Conservation (phyloP, 148 eudicot genomes). For the Heliamphora exappendiculata region DNA sequence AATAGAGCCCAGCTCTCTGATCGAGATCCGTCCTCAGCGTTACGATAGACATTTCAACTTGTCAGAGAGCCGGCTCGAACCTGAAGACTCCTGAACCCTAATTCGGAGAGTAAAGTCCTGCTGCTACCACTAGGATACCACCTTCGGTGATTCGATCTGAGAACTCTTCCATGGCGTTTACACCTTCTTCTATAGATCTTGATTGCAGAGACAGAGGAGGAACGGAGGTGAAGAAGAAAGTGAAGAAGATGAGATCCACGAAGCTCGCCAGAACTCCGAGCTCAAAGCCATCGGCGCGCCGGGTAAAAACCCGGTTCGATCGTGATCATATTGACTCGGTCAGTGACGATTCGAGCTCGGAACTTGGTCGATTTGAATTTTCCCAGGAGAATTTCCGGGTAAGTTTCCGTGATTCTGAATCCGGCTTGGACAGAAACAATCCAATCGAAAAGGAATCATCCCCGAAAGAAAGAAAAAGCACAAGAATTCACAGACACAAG, state of each 20-base stretch:
- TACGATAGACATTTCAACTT: too few relatives aligned
- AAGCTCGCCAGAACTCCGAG: conserved; percentile 43
- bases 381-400: conserved; percentile 27
- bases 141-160: background rate
- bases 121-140: too few relatives aligned
- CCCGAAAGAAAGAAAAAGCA: conserved; percentile 4
- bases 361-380: conserved; percentile 9
- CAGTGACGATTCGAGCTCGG: conserved; percentile 21
- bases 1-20: too few relatives aligned
- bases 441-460: background rate
- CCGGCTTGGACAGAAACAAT: conserved; percentile 13
- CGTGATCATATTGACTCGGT: conserved; percentile 13
- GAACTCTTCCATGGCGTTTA: conserved; percentile 13
- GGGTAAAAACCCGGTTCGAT: conserved; percentile 23
- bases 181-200: conserved; percentile 14
- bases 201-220: conserved; percentile 23
- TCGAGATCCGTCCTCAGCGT: too few relatives aligned
- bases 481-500: too few relatives aligned
- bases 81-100: too few relatives aligned
- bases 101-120: too few relatives aligned
- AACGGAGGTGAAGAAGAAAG: conserved; percentile 36
- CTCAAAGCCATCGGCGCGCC: conserved; percentile 31
- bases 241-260: conserved; percentile 51
- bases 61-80: too few relatives aligned
- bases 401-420: conserved; percentile 20